phyloP scores from a whole-genome alignment of 768 basidiomycete genomes.

The Hebeloma cylindrosporum region DNA sequence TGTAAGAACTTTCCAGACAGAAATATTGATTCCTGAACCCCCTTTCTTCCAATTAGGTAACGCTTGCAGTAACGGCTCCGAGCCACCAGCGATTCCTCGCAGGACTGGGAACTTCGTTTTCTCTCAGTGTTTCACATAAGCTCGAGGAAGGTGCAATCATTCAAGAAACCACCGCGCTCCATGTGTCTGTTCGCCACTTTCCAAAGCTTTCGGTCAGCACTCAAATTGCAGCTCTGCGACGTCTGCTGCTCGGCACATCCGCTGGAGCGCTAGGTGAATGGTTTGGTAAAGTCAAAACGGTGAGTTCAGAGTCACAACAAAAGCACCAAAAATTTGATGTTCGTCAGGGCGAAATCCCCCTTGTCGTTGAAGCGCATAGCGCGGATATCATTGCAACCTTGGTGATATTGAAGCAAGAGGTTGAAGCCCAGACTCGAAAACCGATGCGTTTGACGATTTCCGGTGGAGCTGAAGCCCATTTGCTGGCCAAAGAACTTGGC shows the following conservation, averaged over 20 bases:
- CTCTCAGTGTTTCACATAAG: slow-evolving; percentile 55
- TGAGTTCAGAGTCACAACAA: slow-evolving; percentile 19
- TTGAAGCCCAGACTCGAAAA: slow-evolving; percentile 46
- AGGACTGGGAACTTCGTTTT: slow-evolving; percentile 70
- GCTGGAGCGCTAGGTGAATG: slow-evolving; percentile 40
- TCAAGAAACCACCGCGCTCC: slow-evolving; percentile 63
- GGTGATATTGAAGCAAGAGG: slow-evolving; percentile 64
- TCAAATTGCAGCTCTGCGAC: slow-evolving; percentile 74
- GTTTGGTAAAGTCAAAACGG: slow-evolving; percentile 47
- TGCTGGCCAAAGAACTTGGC: slow-evolving; percentile 68
- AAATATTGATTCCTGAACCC: slow-evolving; percentile 1
- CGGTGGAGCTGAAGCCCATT: slow-evolving; percentile 65
- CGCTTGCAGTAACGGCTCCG: slow-evolving; percentile 65
- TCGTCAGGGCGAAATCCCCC: slow-evolving; percentile 61
- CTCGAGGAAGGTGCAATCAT: slow-evolving; percentile 63
- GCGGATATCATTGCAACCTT: slow-evolving; percentile 84
- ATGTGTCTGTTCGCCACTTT: slow-evolving; percentile 58
- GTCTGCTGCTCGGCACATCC: slow-evolving; percentile 51
- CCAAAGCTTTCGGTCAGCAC: slow-evolving; percentile 66
- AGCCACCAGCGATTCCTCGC: slow-evolving; percentile 49
- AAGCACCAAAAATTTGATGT: no score
- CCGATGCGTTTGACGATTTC: slow-evolving; percentile 59
- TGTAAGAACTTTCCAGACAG: slow-evolving; percentile 43
- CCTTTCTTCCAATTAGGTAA: slow-evolving; percentile 34
- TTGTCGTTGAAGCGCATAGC: slow-evolving; percentile 73